These are phyloP conservation scores for Paramecium biaurelia DNA, from an alignment of 73 alveolate species.

Conservation along the genomic window DNA sequence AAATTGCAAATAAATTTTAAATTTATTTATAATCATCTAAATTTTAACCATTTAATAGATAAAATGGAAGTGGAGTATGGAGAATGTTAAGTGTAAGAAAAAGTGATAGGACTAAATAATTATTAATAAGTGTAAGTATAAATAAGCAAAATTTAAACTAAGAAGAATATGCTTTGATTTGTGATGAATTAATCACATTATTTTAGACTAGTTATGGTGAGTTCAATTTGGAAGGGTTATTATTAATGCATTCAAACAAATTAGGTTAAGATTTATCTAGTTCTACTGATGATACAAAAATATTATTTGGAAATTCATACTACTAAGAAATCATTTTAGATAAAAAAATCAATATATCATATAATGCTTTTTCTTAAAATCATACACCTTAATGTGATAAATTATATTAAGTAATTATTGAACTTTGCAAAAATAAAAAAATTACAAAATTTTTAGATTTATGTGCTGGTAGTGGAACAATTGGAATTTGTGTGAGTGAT, in stretches of 20 bases:
- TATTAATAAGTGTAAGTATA: conserved; percentile 65
- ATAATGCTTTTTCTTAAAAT: conserved; percentile 84
- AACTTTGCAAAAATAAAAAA: conserved; percentile 70
- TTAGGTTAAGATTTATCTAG: conserved; percentile 28
- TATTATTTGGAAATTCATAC: conserved; percentile 52
- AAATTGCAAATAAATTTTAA: conserved; percentile 67
- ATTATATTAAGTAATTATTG: conserved; percentile 67
- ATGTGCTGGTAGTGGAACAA: conserved; percentile 93
- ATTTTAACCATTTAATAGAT: conserved; percentile 69
- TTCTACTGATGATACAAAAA: background rate
- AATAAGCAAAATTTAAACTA: background rate
- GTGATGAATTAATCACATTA: conserved; percentile 66
- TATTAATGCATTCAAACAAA: background rate
- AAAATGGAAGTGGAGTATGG: conserved; percentile 76
- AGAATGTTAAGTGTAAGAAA: conserved; percentile 68
- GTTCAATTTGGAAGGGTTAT: background rate
- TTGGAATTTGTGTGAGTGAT: conserved; percentile 79
- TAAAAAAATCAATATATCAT: conserved; percentile 71
- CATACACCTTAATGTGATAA: conserved; percentile 84
- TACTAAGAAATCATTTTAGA: conserved; percentile 65
- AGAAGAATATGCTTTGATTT: conserved; percentile 54
- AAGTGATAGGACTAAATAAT: conserved; percentile 67
- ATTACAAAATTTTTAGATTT: conserved; percentile 78
- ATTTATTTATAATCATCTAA: conserved; percentile 65
- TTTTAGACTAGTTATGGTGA: conserved; percentile 43